These are phyloP conservation scores for Cyclotella baltica DNA, from an alignment of 108 stramenopile species.

Conservation along the genomic window DNA sequence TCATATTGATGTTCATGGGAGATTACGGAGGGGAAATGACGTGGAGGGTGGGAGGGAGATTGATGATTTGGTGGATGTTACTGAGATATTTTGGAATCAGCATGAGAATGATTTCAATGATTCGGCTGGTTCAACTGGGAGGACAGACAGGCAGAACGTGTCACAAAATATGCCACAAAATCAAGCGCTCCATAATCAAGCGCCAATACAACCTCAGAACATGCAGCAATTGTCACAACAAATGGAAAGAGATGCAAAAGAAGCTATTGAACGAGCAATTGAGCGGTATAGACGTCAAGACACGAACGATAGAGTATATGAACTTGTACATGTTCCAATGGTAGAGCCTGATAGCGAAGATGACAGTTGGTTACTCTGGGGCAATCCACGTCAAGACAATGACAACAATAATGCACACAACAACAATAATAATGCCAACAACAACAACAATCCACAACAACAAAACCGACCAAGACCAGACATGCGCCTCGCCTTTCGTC, in stretches of 20 bases:
- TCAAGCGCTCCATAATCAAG: too few species aligned
- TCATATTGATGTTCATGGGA: too few species aligned
- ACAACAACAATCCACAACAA: neutral
- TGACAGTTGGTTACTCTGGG: too few species aligned
- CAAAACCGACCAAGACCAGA: conserved; percentile 1
- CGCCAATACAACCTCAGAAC: conserved; percentile 7
- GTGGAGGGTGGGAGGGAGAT: too few species aligned
- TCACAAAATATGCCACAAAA: too few species aligned
- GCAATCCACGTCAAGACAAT: conserved; percentile 12
- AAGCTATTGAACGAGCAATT: conserved; percentile 29
- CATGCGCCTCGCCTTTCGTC: conserved; percentile 25
- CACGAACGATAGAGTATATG: conserved; percentile 3
- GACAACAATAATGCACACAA: neutral
- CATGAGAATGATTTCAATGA: too few species aligned
- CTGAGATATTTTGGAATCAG: too few species aligned
- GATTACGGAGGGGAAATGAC: too few species aligned
- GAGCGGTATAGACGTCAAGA: conserved; percentile 21
- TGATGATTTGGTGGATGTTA: too few species aligned
- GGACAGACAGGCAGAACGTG: too few species aligned
- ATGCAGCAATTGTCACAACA: conserved; percentile 5
- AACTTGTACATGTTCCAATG: conserved; percentile 26
- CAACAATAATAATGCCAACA: neutral
- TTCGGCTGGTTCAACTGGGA: too few species aligned
- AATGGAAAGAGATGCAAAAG: conserved; percentile 27
- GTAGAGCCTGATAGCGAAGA: too few species aligned